Evolutionary conservation across 2,329 filamentous ascomycete genomes (phyloP).

Genomic region (Colletotrichum cereale): DNA sequence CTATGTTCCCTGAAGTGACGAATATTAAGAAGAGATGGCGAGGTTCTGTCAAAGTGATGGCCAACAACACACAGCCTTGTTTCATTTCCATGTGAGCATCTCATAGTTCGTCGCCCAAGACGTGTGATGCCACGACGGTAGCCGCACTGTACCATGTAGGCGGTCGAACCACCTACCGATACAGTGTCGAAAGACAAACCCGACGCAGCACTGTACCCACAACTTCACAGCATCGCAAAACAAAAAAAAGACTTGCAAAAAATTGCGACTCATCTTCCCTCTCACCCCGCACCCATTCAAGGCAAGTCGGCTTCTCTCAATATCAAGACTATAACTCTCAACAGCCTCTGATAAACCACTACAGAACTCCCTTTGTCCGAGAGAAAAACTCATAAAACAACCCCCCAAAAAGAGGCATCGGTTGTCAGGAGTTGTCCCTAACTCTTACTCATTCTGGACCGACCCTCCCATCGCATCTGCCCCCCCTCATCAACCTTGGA

Average conservation of each 20-base stretch:
- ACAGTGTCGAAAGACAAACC: background rate
- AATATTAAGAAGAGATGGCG: background rate
- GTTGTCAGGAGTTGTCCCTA: too few species aligned
- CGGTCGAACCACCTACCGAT: too few species aligned
- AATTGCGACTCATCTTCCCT: conserved; percentile 26
- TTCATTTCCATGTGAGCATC: background rate
- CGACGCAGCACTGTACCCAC: conserved; percentile 35
- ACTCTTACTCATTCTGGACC: background rate
- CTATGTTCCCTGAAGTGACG: background rate
- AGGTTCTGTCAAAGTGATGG: background rate
- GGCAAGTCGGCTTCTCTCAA: background rate
- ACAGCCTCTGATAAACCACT: background rate
- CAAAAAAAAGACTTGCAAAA: conserved; percentile 9
- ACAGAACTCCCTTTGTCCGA: background rate
- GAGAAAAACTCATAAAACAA: background rate
- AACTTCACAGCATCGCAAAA: conserved; percentile 20
- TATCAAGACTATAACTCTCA: too few species aligned
- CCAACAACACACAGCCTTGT: background rate
- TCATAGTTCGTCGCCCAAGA: background rate
- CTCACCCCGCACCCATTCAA: conserved; percentile 23
- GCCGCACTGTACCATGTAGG: background rate
- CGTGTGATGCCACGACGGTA: background rate
- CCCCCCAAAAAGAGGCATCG: background rate
- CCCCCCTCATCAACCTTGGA: background rate
- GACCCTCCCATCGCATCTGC: background rate